Base-by-base conservation (phyloP, 1,284 basidiomycete species). In the Pyrrhoderma lamaoense region DNA sequence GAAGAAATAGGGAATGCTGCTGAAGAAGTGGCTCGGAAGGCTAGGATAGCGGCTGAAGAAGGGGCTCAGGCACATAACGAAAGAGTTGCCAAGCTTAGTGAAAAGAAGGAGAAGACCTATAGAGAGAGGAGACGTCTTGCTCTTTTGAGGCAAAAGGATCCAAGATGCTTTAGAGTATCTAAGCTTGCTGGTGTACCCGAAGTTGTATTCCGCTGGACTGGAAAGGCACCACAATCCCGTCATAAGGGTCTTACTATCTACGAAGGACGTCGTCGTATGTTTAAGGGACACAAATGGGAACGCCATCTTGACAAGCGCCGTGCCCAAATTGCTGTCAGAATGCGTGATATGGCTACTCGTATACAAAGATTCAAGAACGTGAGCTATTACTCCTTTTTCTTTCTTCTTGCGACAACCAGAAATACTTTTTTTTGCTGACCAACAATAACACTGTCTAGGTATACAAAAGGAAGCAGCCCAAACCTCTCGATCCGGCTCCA, bases 221-320 rank as follows among this genome's bases (percentile, higher is more conserved):
- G 56, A 60, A 25, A 63, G 65, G 38, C 62, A 67, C 11, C 66
- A 72, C 23, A 86, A 85, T 85, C 69, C 81, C 82, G 31, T 69
- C 77, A 57, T 64, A 71, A 46, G 71, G 64, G 50, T 69, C 72
- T 27, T 62, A 71, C 42, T 78, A 79, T 89, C 59, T 89, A 89
- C 58, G 78, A 82, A 13, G 79, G 73, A 54, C 83, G 76, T 73
- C 82, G 79, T 70, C 71, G 76, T 57, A 89, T 89, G 86, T 89
- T 90, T 77, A 90, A 89, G 72, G 87, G 87, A 19, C 86, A 89
- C 72, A 85, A 79, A 60, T 87, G 82, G 82, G 82, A 89, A 67
- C 75, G 85, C 37, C 63, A 69, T 56, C 69, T 68, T 57, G 69
- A 69, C 50, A 69, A 71, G 60, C 69, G 68, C 57, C 62, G 67